These are phyloP conservation scores for Vickermania ingenoplastis DNA, from an alignment of 208 protist genomes.

Conservation along the genomic window DNA sequence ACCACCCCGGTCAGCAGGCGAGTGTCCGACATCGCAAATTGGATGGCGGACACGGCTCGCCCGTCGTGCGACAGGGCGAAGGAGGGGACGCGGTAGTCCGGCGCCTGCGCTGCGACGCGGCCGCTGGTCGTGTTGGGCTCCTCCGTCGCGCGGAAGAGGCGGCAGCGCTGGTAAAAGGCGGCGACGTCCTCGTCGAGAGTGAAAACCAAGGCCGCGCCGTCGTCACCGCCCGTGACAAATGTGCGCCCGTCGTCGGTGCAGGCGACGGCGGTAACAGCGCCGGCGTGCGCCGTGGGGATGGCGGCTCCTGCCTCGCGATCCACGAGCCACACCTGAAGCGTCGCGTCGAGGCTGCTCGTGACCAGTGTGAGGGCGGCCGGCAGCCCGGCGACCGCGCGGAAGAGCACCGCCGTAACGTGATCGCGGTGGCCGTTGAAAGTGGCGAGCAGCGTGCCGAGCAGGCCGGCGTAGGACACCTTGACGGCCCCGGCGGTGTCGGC, in stretches of 20 bases:
- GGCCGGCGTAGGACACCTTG: conserved; percentile 42
- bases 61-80: conserved; percentile 49
- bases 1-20: conserved; percentile 55
- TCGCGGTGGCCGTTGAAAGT: conserved; percentile 59
- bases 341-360: conserved; percentile 28
- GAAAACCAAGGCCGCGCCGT: conserved; percentile 59
- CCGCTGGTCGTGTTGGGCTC: neutral
- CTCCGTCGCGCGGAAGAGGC: neutral
- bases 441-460: conserved; percentile 37
- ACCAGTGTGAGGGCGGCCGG: conserved; percentile 14
- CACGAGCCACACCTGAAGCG: conserved; percentile 37
- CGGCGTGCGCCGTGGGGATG: conserved; percentile 23
- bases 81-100: conserved; percentile 2
- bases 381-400: conserved; percentile 13
- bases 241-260: conserved; percentile 27
- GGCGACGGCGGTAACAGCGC: conserved; percentile 46
- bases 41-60: conserved; percentile 31
- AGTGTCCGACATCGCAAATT: conserved; percentile 38
- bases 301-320: conserved; percentile 3
- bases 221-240: conserved; percentile 51
- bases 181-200: neutral
- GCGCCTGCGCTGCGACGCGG: neutral
- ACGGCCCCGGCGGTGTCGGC: conserved; percentile 64
- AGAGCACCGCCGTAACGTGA: conserved; percentile 40
- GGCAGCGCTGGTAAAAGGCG: neutral